Percentiles rank a stretch among this genome's conserved stretches.
Evolutionary conservation across 192 early-diverging fungal genomes (phyloP).

Genomic region (Mortierella claussenii): DNA sequence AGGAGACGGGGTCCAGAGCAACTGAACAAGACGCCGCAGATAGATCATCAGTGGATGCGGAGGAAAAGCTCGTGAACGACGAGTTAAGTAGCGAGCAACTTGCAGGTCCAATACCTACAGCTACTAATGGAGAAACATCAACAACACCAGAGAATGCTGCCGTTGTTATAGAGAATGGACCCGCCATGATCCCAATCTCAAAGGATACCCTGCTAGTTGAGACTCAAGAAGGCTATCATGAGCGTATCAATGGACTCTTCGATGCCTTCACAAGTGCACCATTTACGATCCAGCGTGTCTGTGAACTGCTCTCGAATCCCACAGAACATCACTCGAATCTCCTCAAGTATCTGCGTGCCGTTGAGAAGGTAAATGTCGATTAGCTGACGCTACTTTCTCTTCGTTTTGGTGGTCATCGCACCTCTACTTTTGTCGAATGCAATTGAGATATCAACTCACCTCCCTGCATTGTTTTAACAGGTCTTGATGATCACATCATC

Average conservation of each 20-base stretch:
- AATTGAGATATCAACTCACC: background rate
- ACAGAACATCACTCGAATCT: conserved; percentile 51
- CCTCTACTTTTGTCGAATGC: too few species aligned
- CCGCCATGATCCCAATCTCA: conserved; percentile 31
- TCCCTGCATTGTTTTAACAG: conserved; percentile 1
- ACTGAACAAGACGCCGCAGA: too few species aligned
- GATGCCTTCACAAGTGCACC: conserved; percentile 49
- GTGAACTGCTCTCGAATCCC: conserved; percentile 48
- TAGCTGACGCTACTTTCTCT: background rate
- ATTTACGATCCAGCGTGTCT: conserved; percentile 58
- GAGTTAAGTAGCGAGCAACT: too few species aligned
- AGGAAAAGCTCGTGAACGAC: background rate
- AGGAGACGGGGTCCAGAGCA: too few species aligned
- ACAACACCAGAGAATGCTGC: background rate
- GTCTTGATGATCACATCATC: conserved; percentile 52
- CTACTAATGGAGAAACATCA: background rate
- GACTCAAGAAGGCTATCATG: conserved; percentile 45
- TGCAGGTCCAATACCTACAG: background rate
- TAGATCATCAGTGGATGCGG: background rate
- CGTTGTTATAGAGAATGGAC: background rate
- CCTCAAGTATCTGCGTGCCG: conserved; percentile 55
- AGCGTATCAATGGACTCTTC: conserved; percentile 36
- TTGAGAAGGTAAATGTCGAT: conserved; percentile 49
- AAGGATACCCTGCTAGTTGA: conserved; percentile 46
- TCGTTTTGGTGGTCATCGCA: background rate